Evolutionary conservation across 768 basidiomycete species (phyloP).

Genomic region (Cantharellus cinnabarinus): DNA sequence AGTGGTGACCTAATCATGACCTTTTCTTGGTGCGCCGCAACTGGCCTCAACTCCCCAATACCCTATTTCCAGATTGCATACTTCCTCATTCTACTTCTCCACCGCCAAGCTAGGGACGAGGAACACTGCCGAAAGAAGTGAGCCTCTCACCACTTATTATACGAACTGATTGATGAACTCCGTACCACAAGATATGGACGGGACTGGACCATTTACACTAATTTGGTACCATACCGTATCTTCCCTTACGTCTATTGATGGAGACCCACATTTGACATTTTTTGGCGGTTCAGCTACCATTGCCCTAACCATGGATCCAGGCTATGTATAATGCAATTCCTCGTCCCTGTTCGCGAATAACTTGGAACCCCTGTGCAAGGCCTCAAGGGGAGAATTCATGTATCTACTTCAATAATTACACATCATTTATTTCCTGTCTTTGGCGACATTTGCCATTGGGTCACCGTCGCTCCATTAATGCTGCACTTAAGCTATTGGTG

Average conservation of each 20-base stretch:
- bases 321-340: no score
- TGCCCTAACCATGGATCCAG: no score
- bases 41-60: conserved; percentile 77
- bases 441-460: no score
- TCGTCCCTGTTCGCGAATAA: no score
- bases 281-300: no score
- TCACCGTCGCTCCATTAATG: no score
- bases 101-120: conserved; percentile 80
- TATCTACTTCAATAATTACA: no score
- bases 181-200: conserved; percentile 50
- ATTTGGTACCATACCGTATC: conserved; percentile 67
- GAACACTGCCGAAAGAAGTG: conserved; percentile 79
- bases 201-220: conserved; percentile 84
- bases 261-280: no score
- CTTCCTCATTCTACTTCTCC: conserved; percentile 74
- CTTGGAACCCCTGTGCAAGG: no score
- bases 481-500: no score
- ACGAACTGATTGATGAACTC: background rate
- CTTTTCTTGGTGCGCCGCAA: conserved; percentile 82
- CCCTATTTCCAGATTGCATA: conserved; percentile 90
- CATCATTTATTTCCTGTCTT: no score
- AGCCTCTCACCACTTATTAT: conserved; percentile 13
- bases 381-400: no score
- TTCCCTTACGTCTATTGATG: conserved; percentile 58
- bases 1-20: conserved; percentile 82